Evolutionary conservation across 148 eudicot genomes (phyloP).

Genomic region (Bassia scoparia): DNA sequence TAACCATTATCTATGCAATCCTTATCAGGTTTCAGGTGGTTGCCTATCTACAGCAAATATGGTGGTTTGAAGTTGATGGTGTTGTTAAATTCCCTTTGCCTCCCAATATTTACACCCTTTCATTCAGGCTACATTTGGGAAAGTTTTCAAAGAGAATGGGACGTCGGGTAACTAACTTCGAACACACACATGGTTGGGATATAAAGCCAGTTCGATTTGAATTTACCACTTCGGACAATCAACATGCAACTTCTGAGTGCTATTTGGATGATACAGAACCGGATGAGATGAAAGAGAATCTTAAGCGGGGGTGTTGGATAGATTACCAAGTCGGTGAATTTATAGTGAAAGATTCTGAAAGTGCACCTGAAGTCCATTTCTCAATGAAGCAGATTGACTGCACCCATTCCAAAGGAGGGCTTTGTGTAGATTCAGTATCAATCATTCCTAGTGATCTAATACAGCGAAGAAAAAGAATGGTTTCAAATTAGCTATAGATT

Average conservation of each 20-base stretch:
- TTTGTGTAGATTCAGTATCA: constrained; percentile 88
- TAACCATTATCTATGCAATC: background rate
- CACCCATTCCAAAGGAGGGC: constrained; percentile 98
- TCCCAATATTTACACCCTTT: constrained; percentile 66
- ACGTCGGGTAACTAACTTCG: constrained; percentile 72
- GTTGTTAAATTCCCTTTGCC: constrained; percentile 63
- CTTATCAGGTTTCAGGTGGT: constrained; percentile 60
- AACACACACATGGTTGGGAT: constrained; percentile 97
- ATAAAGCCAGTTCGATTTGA: constrained; percentile 82
- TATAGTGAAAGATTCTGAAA: constrained; percentile 44
- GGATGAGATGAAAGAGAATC: constrained; percentile 47
- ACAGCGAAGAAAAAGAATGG: constrained; percentile 42
- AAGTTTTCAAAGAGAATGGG: constrained; percentile 70
- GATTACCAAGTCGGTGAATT: constrained; percentile 91
- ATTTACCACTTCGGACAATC: constrained; percentile 78
- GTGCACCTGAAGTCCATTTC: constrained; percentile 62
- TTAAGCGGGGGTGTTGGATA: constrained; percentile 89
- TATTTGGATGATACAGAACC: constrained; percentile 61
- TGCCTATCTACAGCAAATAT: constrained; percentile 95
- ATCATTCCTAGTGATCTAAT: constrained; percentile 64
- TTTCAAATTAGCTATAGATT: constrained; percentile 27
- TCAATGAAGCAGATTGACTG: constrained; percentile 97
- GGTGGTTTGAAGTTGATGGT: constrained; percentile 99
- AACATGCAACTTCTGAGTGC: constrained; percentile 59
- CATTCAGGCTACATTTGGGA: constrained; percentile 84